A percentile compares a stretch with the other conserved stretches of the same genome.
These are phyloP conservation scores for Suhomyces taliae DNA, from an alignment of 1,139 yeast species.

Conservation along the genomic window DNA sequence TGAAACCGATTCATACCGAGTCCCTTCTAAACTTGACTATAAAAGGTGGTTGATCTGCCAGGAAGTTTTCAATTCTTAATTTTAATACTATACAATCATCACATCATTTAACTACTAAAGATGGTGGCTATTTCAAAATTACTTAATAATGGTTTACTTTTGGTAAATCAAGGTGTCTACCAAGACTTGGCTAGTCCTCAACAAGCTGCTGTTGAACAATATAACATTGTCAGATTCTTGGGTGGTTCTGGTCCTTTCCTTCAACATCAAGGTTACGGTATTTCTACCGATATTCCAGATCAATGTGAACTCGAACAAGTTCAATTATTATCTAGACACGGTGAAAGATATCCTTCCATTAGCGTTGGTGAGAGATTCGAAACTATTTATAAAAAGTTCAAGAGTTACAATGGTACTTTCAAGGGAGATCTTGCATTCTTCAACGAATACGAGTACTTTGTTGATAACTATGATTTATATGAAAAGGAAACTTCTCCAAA, in stretches of 20 bases:
- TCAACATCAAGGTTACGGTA: conserved; percentile 47
- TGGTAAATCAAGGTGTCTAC: conserved; percentile 26
- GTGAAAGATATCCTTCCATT: conserved; percentile 63
- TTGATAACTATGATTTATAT: conserved; percentile 23
- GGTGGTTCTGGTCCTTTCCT: conserved; percentile 52
- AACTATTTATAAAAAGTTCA: conserved; percentile 21
- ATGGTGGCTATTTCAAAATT: conserved; percentile 37
- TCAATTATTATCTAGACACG: conserved; percentile 66
- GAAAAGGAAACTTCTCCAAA: conserved; percentile 23
- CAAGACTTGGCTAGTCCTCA: conserved; percentile 37
- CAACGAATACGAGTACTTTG: conserved; percentile 36
- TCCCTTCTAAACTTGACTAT: no score
- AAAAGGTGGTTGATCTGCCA: no score
- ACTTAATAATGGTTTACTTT: conserved; percentile 28
- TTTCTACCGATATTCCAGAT: conserved; percentile 47
- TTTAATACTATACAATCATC: no score
- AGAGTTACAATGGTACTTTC: conserved; percentile 25
- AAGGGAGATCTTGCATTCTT: conserved; percentile 34
- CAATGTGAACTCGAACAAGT: conserved; percentile 62
- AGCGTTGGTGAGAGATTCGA: conserved; percentile 14
- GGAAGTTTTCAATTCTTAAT: no score
- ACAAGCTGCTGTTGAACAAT: conserved; percentile 38
- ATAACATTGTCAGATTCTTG: conserved; percentile 43
- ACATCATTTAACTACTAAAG: neutral
- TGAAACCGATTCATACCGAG: no score